Percentiles rank a stretch among this genome's conserved stretches.
These are phyloP conservation scores for Paragyromitra xinjiangensis DNA, from an alignment of 495 filamentous ascomycete genomes.

Conservation along the genomic window DNA sequence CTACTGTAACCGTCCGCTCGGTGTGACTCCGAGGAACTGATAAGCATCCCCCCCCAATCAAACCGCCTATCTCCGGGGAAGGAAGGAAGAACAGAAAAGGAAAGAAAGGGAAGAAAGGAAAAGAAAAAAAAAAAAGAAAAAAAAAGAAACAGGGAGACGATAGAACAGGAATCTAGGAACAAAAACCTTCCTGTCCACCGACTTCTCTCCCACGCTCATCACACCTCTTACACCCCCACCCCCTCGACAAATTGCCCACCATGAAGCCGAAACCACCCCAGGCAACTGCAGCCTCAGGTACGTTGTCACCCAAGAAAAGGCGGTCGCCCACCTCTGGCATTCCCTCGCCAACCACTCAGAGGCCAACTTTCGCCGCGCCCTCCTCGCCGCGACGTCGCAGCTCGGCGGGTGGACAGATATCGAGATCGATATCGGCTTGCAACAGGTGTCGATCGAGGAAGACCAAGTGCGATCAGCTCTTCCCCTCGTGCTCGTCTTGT, in stretches of 20 bases:
- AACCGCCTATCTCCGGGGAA: not conserved
- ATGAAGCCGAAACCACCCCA: constrained; percentile 40
- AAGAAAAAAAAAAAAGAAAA: not conserved
- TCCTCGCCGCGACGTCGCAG: constrained; percentile 46
- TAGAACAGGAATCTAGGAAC: not conserved
- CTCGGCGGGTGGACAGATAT: constrained; percentile 51
- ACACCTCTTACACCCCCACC: not conserved
- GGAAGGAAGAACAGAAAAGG: not conserved
- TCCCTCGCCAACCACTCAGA: constrained; percentile 48
- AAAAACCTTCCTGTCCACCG: not conserved
- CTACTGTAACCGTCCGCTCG: not conserved
- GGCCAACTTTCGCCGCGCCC: constrained; percentile 43
- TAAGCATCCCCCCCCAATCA: not conserved
- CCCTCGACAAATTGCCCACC: not conserved
- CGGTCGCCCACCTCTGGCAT: constrained; percentile 38
- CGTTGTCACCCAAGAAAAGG: constrained; percentile 33
- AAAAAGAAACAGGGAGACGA: not conserved
- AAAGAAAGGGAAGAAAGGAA: not conserved
- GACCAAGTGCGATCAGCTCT: constrained; percentile 67
- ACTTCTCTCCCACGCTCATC: not conserved
- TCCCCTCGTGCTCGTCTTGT: constrained; percentile 66
- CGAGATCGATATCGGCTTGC: constrained; percentile 60
- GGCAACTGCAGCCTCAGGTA: constrained; percentile 1
- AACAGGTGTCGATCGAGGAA: constrained; percentile 66
- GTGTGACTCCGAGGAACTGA: constrained; percentile 8